Base-by-base conservation (phyloP, 2,329 filamentous ascomycete genomes). In the Neocatenulostroma microsporum region DNA sequence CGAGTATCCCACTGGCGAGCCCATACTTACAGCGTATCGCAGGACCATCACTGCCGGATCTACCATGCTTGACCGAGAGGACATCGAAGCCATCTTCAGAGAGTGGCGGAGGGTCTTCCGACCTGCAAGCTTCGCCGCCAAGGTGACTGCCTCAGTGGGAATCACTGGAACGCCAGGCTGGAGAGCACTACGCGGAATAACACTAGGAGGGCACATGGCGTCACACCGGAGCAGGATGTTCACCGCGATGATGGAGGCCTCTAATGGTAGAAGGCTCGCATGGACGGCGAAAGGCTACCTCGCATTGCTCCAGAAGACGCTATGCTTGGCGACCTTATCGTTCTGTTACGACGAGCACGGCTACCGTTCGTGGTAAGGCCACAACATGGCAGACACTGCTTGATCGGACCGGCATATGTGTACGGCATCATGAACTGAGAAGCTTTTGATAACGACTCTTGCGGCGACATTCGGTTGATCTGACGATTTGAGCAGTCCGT, bases 361-460 rank as follows among this genome's bases (percentile, higher is more conserved):
- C 15, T 30, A 18, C 29, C 29, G 15, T 30, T 30, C 15, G 29
- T 30, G 10, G 15, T 30, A 6, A 14, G 29, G 14, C 29, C 29
- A 19, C 6, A 7, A 9, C 14, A 9, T 14, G 6, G 13, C 15
- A 18, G 29, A 5, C 15, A 17, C 20, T 18, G 29, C 20, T 30
- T 30, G 17, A 30, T 30, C 10, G 29, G 29, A 13, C 29, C 29
- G 8, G 29, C 29, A 7, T 30, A 30, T 13, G 15, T 30, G 6
- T 18, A 30, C 13, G 29, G 29, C 11, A 19, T 30, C 29, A 30
- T 30, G 29, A 10, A 30, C 10, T 14, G 29, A 14, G 29, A 30
- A 13, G 29, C 29, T 8, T 30, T 18, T 18, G 29, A 30, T 13
- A 18, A 30, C 11, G 29, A 30, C 5, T 30, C 29, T 5, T 30